phyloP scores from a whole-genome alignment of 192 early-diverging fungal genomes.

The Jimgerdemannia lactiflua region DNA sequence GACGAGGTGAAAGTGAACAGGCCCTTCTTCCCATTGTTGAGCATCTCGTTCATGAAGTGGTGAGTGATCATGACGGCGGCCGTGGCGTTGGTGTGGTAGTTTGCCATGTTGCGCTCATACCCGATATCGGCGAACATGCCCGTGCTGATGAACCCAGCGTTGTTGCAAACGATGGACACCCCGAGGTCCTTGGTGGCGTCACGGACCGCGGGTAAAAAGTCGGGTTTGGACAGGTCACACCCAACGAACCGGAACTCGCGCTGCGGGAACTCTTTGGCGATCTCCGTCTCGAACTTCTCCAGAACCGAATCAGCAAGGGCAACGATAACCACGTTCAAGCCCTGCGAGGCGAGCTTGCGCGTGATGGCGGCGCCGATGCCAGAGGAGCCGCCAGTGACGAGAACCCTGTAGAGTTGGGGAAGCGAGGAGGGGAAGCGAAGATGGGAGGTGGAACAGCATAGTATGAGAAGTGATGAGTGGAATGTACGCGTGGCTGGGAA shows the following conservation, averaged over 20 bases:
- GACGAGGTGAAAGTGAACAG: conserved; percentile 54
- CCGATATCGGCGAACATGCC: conserved; percentile 45
- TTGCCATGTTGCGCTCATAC: conserved; percentile 37
- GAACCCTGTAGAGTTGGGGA: conserved; percentile 27
- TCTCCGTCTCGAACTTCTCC: conserved; percentile 19
- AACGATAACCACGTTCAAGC: conserved; percentile 54
- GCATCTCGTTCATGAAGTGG: conserved; percentile 45
- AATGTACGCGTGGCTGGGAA: background rate
- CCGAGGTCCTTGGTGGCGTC: conserved; percentile 42
- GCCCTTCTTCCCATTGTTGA: conserved; percentile 27
- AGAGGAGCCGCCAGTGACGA: conserved; percentile 57
- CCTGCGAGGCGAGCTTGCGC: conserved; percentile 45
- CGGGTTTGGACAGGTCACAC: conserved; percentile 43
- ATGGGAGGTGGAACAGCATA: background rate
- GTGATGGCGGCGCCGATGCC: conserved; percentile 58
- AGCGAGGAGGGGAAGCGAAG: background rate
- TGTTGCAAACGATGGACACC: conserved; percentile 58
- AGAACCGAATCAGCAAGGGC: conserved; percentile 48
- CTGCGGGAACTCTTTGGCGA: conserved; percentile 37
- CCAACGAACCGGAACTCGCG: conserved; percentile 45
- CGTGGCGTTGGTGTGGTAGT: conserved; percentile 54
- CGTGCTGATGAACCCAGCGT: conserved; percentile 56
- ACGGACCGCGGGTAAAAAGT: conserved; percentile 41
- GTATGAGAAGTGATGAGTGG: background rate
- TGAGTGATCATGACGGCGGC: conserved; percentile 44